phyloP scores from a whole-genome alignment of 495 filamentous ascomycete species.

The Penicillium samsonianum region DNA sequence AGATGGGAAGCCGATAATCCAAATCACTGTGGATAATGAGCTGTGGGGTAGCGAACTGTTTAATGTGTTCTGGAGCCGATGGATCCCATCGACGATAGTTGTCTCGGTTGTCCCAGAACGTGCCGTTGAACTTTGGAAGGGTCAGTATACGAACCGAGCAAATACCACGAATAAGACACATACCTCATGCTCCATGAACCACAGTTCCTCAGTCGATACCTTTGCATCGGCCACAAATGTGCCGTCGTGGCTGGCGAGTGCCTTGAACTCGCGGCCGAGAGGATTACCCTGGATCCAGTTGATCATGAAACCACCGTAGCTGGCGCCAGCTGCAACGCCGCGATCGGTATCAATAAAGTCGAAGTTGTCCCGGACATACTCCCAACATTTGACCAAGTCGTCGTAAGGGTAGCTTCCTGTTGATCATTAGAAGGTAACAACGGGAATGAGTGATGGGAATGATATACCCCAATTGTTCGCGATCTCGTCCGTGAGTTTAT shows the following conservation, averaged over 20 bases:
- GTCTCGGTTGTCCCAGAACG: conserved; percentile 43
- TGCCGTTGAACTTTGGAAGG: conserved; percentile 41
- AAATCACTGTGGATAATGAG: conserved; percentile 49
- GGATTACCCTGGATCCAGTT: conserved; percentile 60
- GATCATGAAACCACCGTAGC: conserved; percentile 57
- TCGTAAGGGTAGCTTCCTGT: conserved; percentile 51
- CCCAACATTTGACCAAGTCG: conserved; percentile 54
- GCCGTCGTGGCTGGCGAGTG: conserved; percentile 51
- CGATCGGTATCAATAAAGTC: conserved; percentile 50
- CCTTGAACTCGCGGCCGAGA: conserved; percentile 55
- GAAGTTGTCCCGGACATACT: conserved; percentile 51
- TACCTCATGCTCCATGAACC: conserved; percentile 44
- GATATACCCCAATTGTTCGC: conserved; percentile 49
- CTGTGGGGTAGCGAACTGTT: conserved; percentile 45
- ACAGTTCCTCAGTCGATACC: conserved; percentile 52
- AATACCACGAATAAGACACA: conserved; percentile 9
- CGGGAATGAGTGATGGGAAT: not conserved
- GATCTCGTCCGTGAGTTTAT: conserved; percentile 50
- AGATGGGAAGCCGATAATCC: conserved; percentile 47
- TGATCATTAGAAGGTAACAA: conserved; percentile 1
- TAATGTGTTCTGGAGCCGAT: conserved; percentile 35
- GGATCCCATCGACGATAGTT: conserved; percentile 50
- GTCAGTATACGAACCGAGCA: conserved; percentile 15
- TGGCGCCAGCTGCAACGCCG: conserved; percentile 52
- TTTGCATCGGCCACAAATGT: conserved; percentile 46